Percentiles rank a stretch among this genome's conserved stretches.
These are phyloP conservation scores for Backusella morwellensis DNA, from an alignment of 192 early-diverging fungal genomes.

Conservation along the genomic window DNA sequence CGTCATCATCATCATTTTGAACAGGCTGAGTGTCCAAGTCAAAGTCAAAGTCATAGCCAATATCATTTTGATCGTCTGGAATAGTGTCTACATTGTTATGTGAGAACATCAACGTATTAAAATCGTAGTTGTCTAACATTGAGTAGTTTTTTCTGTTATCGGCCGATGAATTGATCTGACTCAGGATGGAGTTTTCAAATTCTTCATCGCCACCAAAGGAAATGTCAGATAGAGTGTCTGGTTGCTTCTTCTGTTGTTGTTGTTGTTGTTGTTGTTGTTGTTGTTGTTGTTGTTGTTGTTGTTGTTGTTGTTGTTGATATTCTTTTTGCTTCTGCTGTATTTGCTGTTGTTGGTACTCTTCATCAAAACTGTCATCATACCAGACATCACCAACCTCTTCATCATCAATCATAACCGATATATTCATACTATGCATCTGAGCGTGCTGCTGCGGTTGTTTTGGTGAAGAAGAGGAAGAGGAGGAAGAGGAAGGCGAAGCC, in stretches of 20 bases:
- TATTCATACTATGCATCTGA: background rate
- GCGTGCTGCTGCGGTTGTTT: background rate
- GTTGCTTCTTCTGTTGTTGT: background rate
- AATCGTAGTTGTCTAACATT: background rate
- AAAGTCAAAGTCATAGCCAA: too few relatives aligned
- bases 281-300: background rate
- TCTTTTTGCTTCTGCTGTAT: too few relatives aligned
- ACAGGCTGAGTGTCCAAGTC: too few relatives aligned
- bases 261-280: background rate
- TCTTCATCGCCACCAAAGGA: background rate
- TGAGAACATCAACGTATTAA: background rate
- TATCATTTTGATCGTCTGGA: too few relatives aligned
- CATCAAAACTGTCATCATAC: background rate
- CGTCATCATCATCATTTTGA: too few relatives aligned
- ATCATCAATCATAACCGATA: background rate
- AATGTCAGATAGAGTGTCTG: background rate
- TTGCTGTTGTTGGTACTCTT: background rate
- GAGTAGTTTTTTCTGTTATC: background rate
- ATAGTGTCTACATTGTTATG: too few relatives aligned
- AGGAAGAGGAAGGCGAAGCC: background rate
- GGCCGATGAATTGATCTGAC: background rate
- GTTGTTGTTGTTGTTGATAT: background rate
- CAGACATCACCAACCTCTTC: background rate
- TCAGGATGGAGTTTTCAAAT: background rate
- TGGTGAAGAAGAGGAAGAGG: background rate